A percentile compares a stretch with the other conserved stretches of the same genome.
phyloP scores from a whole-genome alignment of 495 filamentous ascomycete genomes.

The Penicillium coffeae region DNA sequence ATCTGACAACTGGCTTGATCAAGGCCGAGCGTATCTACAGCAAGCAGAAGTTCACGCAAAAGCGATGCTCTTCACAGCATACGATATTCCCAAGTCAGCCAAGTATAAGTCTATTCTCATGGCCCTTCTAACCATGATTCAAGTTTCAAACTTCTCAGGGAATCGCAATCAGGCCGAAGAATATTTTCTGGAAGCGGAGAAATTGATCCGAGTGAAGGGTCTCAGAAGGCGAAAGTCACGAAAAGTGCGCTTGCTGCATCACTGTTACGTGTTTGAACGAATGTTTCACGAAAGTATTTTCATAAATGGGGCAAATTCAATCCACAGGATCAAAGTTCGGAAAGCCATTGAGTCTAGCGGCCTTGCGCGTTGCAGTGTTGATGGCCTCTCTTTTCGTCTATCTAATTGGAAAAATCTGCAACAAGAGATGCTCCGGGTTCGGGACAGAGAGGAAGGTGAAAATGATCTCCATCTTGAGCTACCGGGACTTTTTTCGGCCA shows the following conservation, averaged over 20 bases:
- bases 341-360: conserved; percentile 16
- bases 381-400: conserved; percentile 22
- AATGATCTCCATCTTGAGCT: conserved; percentile 27
- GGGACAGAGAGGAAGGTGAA: conserved; percentile 19
- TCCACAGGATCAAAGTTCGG: conserved; percentile 9
- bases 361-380: conserved; percentile 15
- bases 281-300: conserved; percentile 30
- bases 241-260: conserved; percentile 26
- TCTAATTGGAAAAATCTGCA: conserved; percentile 19
- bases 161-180: conserved; percentile 14
- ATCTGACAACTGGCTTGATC: conserved; percentile 13
- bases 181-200: conserved; percentile 25
- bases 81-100: conserved; percentile 14
- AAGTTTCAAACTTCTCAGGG: conserved; percentile 15
- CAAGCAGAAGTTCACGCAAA: conserved; percentile 16
- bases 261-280: conserved; percentile 27
- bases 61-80: conserved; percentile 14
- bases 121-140: conserved; percentile 23
- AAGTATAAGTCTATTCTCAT: conserved; percentile 31
- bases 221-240: conserved; percentile 22
- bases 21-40: conserved; percentile 17
- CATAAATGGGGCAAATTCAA: conserved; percentile 15
- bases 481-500: conserved; percentile 21
- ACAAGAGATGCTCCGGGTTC: conserved; percentile 20
- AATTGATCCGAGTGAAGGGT: conserved; percentile 21